Percentiles rank a stretch among this genome's conserved stretches.
These are phyloP conservation scores for Fusarium armeniacum DNA, from an alignment of 2,329 filamentous ascomycete species.

Conservation along the genomic window DNA sequence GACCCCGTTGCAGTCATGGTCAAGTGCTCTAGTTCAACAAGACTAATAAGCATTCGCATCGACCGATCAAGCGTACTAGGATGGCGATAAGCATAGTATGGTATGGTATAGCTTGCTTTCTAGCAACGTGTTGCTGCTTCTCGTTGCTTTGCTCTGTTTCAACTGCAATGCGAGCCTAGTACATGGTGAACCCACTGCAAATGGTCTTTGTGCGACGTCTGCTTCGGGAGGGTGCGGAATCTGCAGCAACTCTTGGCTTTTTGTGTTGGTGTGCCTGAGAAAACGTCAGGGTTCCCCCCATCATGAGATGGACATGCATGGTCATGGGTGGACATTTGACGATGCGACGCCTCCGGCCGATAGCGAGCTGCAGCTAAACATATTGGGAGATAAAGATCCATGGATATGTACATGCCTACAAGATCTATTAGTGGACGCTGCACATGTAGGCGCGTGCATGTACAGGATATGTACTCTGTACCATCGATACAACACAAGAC, in stretches of 20 bases:
- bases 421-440: constrained; percentile 6
- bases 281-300: constrained; percentile 24
- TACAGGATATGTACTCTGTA: constrained; percentile 20
- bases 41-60: neutral
- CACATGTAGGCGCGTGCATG: constrained; percentile 6
- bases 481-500: neutral
- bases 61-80: neutral
- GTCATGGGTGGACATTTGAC: constrained; percentile 26
- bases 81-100: constrained; percentile 3
- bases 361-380: constrained; percentile 46
- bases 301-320: constrained; percentile 16
- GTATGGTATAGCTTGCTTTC: neutral
- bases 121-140: neutral
- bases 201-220: constrained; percentile 16
- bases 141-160: constrained; percentile 19
- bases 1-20: neutral
- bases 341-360: constrained; percentile 43
- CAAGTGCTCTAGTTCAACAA: neutral
- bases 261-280: constrained; percentile 33
- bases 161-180: constrained; percentile 12
- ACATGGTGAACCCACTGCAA: constrained; percentile 14
- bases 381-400: constrained; percentile 23
- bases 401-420: neutral
- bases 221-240: constrained; percentile 25
- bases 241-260: constrained; percentile 19